Evolutionary conservation across 306 rosid genomes (phyloP), one percentile per base, ranked within the genome.

Genomic region (Cajanus cajan): DNA sequence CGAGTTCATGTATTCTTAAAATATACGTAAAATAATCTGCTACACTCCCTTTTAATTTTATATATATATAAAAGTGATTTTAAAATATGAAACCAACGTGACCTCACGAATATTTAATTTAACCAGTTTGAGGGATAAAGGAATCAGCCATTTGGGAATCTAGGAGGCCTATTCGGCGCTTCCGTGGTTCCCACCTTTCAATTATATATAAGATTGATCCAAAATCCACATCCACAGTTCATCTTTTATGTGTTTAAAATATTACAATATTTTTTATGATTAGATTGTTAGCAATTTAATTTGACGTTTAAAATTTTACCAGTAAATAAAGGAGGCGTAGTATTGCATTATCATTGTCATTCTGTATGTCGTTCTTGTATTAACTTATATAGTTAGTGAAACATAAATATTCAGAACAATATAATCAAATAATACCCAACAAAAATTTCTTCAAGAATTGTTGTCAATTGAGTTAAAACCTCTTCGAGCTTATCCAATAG

Each of bases 81-180:
- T 25, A 24, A 57, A 58, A 24, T 58, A 58, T 25, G 18, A 58
- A 58, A 25, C 7, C 33, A 55, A 28, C 66, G 39, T 59, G 66
- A 59, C 10, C 40, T 59, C 37, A 28, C 40, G 40, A 37, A 59
- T 58, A 10, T 22, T 21, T 55, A 10, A 10, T 22, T 21, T 55
- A 10, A 21, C 2, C 22, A 9, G 15, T 21, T 55, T 24, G 63
- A 55, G 34, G 34, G 16, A 55, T 10, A 50, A n/a, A 28, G 44
- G 43, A 57, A 34, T n/a, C 9, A 9, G 33, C 71, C 65, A 57
- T 81, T 68, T 80, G 61, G 55, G 39, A 18, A 37, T 54, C 14
- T 41, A 14, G 19, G 44, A 50, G 28, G 4, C 31, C 51, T 0
- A 11, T 16, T 19, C 9, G 64, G 58, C 50, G 48, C 40, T 52